Percentiles rank a stretch among this genome's conserved stretches.
Conservation (phyloP, 805 yeast species). For the Spathaspora sp. region DNA sequence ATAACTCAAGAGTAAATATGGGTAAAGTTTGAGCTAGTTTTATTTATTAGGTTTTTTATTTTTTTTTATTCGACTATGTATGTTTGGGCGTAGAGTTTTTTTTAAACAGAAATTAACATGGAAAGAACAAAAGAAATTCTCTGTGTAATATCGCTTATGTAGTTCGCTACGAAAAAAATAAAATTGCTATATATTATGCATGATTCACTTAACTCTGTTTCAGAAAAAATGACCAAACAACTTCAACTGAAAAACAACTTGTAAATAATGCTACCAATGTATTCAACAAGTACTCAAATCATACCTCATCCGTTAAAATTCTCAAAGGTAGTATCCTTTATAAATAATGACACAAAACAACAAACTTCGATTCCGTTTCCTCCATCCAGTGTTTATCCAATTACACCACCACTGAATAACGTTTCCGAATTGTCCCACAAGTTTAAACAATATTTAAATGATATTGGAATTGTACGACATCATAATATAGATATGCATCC, state of each 20-base stretch:
- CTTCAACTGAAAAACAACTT: not conserved
- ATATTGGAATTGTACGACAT: conserved; percentile 8
- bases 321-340: not conserved
- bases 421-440: conserved; percentile 8
- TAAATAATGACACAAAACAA: not conserved
- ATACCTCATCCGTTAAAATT: not conserved
- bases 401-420: not conserved
- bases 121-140: not conserved
- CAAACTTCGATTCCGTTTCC: conserved; percentile 2
- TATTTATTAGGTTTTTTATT: not conserved
- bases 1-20: not conserved
- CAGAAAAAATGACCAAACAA: not conserved
- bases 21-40: not conserved
- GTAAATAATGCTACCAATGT: not conserved
- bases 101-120: not conserved
- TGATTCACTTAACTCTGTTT: not conserved
- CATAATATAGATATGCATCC: not conserved
- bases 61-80: not conserved
- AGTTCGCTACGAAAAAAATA: not conserved
- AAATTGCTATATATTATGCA: not conserved
- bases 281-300: not conserved
- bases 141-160: not conserved
- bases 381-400: not conserved
- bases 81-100: not conserved
- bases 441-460: conserved; percentile 8